These are phyloP conservation scores for Cladophialophora immunda DNA, from an alignment of 2,329 filamentous ascomycete genomes.

Conservation along the genomic window DNA sequence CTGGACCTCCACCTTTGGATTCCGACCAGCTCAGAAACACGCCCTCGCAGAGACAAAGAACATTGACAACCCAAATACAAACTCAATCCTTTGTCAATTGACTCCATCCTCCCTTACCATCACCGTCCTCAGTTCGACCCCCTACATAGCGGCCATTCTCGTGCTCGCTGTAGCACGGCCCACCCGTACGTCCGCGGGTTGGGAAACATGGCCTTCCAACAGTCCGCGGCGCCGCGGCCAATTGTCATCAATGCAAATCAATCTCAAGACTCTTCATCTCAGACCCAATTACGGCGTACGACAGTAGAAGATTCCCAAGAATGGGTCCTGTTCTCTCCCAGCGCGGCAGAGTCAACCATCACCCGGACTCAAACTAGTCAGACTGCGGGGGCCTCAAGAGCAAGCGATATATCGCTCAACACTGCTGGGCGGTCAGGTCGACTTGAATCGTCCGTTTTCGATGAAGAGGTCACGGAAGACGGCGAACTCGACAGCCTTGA, in stretches of 20 bases:
- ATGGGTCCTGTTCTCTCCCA: slow-evolving; percentile 94
- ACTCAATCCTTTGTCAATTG: slow-evolving; percentile 4
- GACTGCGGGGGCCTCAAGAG: slow-evolving; percentile 74
- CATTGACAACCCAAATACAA: slow-evolving; percentile 12
- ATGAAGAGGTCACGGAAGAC: slow-evolving; percentile 63
- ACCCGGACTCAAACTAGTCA: slow-evolving; percentile 72
- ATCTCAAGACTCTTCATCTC: slow-evolving; percentile 32
- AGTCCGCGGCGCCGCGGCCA: slow-evolving; percentile 34
- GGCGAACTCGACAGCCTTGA: slow-evolving; percentile 93
- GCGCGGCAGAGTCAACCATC: slow-evolving; percentile 69
- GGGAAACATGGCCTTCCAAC: slow-evolving; percentile 39
- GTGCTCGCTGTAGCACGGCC: slow-evolving; percentile 30
- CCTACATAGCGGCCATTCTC: slow-evolving; percentile 10
- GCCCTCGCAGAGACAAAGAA: slow-evolving; percentile 21
- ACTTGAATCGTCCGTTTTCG: slow-evolving; percentile 57
- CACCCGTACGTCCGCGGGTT: slow-evolving; percentile 30
- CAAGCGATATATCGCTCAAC: slow-evolving; percentile 82
- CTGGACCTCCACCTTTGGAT: slow-evolving; percentile 26
- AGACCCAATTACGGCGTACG: slow-evolving; percentile 41
- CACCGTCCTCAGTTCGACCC: neutral
- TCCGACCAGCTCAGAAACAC: slow-evolving; percentile 4
- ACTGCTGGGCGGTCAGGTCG: slow-evolving; percentile 70
- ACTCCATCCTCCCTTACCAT: neutral
- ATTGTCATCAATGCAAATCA: slow-evolving; percentile 32
- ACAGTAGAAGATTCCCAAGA: slow-evolving; percentile 76